These are phyloP conservation scores for Mycena floridula DNA, from an alignment of 768 basidiomycete species.

Conservation along the genomic window DNA sequence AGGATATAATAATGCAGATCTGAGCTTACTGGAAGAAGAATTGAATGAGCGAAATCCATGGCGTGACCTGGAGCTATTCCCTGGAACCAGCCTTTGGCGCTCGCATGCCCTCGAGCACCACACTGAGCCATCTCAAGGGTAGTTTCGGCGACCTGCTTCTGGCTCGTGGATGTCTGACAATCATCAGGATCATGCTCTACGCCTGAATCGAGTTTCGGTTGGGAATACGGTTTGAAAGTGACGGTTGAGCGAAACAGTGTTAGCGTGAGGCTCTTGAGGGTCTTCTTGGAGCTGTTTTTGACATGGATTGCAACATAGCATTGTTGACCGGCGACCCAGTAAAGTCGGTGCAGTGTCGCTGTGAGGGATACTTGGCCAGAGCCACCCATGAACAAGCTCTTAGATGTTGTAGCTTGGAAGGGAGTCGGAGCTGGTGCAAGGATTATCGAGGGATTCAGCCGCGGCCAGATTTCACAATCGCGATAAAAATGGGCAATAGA, in stretches of 20 bases:
- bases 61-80: constrained; percentile 64
- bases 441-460: constrained; percentile 51
- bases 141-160: constrained; percentile 61
- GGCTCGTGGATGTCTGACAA: constrained; percentile 54
- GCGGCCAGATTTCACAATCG: constrained; percentile 74
- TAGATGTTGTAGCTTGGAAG: constrained; percentile 49
- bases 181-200: constrained; percentile 43
- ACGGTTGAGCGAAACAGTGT: constrained; percentile 61
- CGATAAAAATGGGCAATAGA: constrained; percentile 91
- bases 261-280: constrained; percentile 59
- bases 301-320: constrained; percentile 64
- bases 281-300: constrained; percentile 61
- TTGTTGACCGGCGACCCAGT: constrained; percentile 80
- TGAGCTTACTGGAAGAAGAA: constrained; percentile 66
- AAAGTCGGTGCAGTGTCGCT: constrained; percentile 60
- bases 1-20: constrained; percentile 1
- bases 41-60: constrained; percentile 58
- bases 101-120: constrained; percentile 61
- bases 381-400: constrained; percentile 56
- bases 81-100: constrained; percentile 86
- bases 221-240: constrained; percentile 51
- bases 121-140: constrained; percentile 61
- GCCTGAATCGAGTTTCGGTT: constrained; percentile 24
- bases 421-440: constrained; percentile 58
- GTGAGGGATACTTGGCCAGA: constrained; percentile 58